Evolutionary conservation across 2,329 filamentous ascomycete species (phyloP), one percentile per base, ranked within the genome.

Genomic region (Pezicula rhizophila): DNA sequence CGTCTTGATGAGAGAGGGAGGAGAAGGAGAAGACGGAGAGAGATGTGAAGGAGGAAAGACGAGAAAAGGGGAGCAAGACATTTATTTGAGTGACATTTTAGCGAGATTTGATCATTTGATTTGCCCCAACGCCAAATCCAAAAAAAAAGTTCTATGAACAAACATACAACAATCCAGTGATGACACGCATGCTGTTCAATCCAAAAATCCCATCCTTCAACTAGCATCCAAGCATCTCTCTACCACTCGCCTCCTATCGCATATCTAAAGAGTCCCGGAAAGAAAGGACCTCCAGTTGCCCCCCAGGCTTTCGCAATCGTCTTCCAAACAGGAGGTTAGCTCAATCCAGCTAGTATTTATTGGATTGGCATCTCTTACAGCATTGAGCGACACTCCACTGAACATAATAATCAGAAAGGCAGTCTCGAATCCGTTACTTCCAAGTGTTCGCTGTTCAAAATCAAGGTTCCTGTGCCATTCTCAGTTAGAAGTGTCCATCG

Each of bases 161-260:
- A 3, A 11, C 11, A 12, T 12, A 31, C 28, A 31, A 31, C 3
- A 31, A 31, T 31, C 23, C 23, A 5, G 23, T 23, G 23, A 23
- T 23, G 23, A 23, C 6, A 23, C 23, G 23, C 6, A 23, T 23
- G 4, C 23, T 23, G 6, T 23, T 5, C 23, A 23, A 23, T 7
- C 23, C 23, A 23, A 23, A 23, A 23, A 5, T 23, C 4, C 6
- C 2, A 38, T 8, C 14, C 15, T 12, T 40, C 11, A 17, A 2
- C 23, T 23, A 2, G 5, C 17, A 15, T 8, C 11, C 23, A 18
- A 12, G 8, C 5, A 17, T 40, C 6, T 40, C 6, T 40, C 48
- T 49, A 59, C 52, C 56, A 76, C 59, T 81, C 78, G 11, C 78
- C 77, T 10, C 79, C 77, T 49, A 81, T 63, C 28, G 72, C 69